Conservation (phyloP, 1,284 basidiomycete species). For the Apiotrichum siamense region DNA sequence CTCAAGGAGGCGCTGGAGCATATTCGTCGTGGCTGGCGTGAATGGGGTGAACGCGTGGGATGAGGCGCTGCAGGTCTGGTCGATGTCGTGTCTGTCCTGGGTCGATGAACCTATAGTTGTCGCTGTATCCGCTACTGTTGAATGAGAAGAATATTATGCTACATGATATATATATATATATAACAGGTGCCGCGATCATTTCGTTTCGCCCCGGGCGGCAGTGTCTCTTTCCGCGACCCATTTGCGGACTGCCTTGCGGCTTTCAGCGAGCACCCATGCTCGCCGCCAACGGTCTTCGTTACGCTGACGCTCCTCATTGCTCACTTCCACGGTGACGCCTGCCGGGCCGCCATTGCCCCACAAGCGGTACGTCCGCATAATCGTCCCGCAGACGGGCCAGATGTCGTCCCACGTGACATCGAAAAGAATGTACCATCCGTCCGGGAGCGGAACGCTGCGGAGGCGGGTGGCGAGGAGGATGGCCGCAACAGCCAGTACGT, state of each 20-base stretch:
- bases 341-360: constrained; percentile 27
- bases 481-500: constrained; percentile 77
- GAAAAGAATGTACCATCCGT: constrained; percentile 82
- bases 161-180: not conserved
- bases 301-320: constrained; percentile 18
- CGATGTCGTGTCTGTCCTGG: not conserved
- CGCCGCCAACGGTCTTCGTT: constrained; percentile 54
- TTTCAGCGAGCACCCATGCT: constrained; percentile 53
- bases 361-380: constrained; percentile 62
- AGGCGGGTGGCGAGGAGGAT: constrained; percentile 70
- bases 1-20: constrained; percentile 32
- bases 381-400: constrained; percentile 67
- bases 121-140: not conserved
- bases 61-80: not conserved
- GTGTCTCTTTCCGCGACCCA: constrained; percentile 49
- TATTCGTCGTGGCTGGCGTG: constrained; percentile 22
- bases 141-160: not conserved
- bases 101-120: not conserved
- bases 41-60: constrained; percentile 24
- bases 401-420: constrained; percentile 79
- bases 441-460: constrained; percentile 64
- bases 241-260: constrained; percentile 41
- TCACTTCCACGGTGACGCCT: constrained; percentile 47
- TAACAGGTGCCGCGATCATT: not conserved
- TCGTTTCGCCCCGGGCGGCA: not conserved